phyloP scores from a whole-genome alignment of 1,139 yeast genomes.

The Kodamaea alishanica region DNA sequence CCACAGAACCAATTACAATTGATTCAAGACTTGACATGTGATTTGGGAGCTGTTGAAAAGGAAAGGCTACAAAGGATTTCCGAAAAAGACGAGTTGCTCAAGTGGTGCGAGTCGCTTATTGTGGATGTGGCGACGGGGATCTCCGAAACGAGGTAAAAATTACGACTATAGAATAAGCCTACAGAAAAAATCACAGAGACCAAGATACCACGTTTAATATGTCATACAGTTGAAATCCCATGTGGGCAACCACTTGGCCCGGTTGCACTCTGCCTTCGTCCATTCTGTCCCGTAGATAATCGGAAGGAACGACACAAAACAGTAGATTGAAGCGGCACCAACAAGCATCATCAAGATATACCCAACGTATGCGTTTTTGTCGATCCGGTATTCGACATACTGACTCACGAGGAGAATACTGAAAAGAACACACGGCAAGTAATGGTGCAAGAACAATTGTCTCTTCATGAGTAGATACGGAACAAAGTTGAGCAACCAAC shows the following conservation, averaged over 20 bases:
- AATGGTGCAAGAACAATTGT: constrained; percentile 38
- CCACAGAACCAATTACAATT: constrained; percentile 67
- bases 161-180: background rate
- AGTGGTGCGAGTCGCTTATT: constrained; percentile 68
- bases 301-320: constrained; percentile 25
- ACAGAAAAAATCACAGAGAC: too few species aligned
- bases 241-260: constrained; percentile 27
- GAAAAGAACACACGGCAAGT: constrained; percentile 35
- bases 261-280: constrained; percentile 26
- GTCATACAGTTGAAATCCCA: constrained; percentile 37
- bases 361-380: constrained; percentile 19
- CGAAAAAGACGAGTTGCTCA: constrained; percentile 63
- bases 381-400: constrained; percentile 29
- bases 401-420: constrained; percentile 29
- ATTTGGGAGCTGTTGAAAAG: constrained; percentile 59
- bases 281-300: constrained; percentile 35
- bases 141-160: constrained; percentile 32
- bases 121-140: constrained; percentile 57
- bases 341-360: constrained; percentile 16
- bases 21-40: constrained; percentile 61
- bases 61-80: constrained; percentile 55
- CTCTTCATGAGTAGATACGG: constrained; percentile 35
- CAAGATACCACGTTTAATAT: too few species aligned
- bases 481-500: constrained; percentile 35
- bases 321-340: constrained; percentile 15